A percentile compares a stretch with the other conserved stretches of the same genome.
phyloP scores from a whole-genome alignment of 331 rosid species.

The Arachis monticola region DNA sequence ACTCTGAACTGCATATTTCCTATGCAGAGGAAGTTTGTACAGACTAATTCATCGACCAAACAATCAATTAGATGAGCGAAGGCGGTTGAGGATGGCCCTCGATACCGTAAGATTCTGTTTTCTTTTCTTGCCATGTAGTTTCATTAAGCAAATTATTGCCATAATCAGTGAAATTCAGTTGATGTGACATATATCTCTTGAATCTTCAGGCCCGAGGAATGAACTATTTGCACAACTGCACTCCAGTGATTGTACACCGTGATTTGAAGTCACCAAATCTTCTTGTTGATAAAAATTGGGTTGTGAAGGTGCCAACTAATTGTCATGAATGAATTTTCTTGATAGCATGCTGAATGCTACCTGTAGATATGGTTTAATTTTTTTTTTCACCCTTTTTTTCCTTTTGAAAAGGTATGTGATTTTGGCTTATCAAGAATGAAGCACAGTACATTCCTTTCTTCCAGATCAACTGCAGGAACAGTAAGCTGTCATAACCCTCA shows the following conservation, averaged over 20 bases:
- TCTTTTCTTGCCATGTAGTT: conserved; percentile 24
- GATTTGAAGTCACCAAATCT: conserved; percentile 98
- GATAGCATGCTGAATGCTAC: background rate
- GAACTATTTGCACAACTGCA: conserved; percentile 92
- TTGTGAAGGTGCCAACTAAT: conserved; percentile 69
- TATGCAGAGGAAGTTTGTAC: conserved; percentile 94
- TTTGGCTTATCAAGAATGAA: conserved; percentile 93
- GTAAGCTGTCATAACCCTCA: conserved; percentile 51
- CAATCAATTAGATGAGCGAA: conserved; percentile 85
- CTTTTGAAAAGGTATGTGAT: conserved; percentile 74
- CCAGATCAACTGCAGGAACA: conserved; percentile 97
- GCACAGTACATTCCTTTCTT: conserved; percentile 91
- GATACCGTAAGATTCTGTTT: conserved; percentile 74
- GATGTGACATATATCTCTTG: conserved; percentile 22
- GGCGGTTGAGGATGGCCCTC: conserved; percentile 91
- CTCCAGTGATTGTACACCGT: conserved; percentile 86
- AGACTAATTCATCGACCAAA: conserved; percentile 91
- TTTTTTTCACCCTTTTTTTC: conserved; percentile 15
- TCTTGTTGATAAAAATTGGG: conserved; percentile 94
- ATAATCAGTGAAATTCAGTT: conserved; percentile 26
- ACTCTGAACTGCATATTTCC: conserved; percentile 39
- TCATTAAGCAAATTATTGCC: conserved; percentile 22
- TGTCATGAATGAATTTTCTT: conserved; percentile 30
- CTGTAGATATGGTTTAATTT: too few relatives aligned
- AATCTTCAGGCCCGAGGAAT: conserved; percentile 89